Conservation (phyloP, 176 grass and related monocot genomes). For the Carex pumila region DNA sequence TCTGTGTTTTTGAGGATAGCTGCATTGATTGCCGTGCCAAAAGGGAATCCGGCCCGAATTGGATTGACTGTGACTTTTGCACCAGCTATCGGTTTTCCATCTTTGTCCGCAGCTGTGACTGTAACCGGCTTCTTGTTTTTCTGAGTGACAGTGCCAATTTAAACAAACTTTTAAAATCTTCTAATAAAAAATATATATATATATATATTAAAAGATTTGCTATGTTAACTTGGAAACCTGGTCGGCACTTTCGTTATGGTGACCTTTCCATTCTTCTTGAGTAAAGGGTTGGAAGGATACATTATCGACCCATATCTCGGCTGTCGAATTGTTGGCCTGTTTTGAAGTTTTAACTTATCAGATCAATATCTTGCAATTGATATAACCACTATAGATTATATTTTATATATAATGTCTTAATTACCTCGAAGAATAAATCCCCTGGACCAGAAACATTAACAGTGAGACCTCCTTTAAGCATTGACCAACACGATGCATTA, state of each 20-base stretch:
- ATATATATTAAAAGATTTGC: background rate
- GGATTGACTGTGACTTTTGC: constrained; percentile 45
- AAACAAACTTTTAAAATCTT: background rate
- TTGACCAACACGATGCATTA: constrained; percentile 70
- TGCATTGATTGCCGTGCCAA: constrained; percentile 54
- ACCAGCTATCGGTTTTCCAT: constrained; percentile 38
- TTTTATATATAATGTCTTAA: background rate
- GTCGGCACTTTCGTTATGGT: constrained; percentile 42
- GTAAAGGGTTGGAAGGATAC: constrained; percentile 80
- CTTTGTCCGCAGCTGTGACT: constrained; percentile 29
- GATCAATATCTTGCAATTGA: constrained; percentile 4
- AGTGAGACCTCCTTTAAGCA: constrained; percentile 86
- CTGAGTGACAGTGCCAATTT: constrained; percentile 1
- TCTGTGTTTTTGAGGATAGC: constrained; percentile 48
- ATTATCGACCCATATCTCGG: constrained; percentile 72
- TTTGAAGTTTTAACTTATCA: background rate
- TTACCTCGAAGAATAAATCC: constrained; percentile 74
- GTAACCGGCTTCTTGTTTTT: constrained; percentile 23
- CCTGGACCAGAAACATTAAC: constrained; percentile 40
- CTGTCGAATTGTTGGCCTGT: constrained; percentile 56
- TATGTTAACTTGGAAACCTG: constrained; percentile 15
- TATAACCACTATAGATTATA: background rate
- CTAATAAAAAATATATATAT: background rate
- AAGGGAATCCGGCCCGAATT: constrained; percentile 45
- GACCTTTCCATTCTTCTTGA: constrained; percentile 54